Percentiles rank a stretch among this genome's conserved stretches.
Conservation (phyloP, 495 filamentous ascomycete genomes). For the Penicillium mononematosum region DNA sequence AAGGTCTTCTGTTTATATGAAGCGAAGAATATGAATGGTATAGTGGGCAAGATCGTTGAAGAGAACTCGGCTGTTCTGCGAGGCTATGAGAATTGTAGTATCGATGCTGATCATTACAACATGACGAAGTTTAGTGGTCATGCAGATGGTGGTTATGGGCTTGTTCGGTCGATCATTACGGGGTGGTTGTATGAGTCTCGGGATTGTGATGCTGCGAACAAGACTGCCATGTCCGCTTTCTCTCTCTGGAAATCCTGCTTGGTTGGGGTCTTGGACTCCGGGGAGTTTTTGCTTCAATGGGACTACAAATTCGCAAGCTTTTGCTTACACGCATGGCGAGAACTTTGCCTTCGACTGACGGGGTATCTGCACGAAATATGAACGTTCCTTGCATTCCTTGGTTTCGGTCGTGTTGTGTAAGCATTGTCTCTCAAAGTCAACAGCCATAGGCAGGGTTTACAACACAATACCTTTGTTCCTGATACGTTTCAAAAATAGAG, state of each 20-base stretch:
- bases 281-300: background rate
- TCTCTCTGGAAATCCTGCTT: background rate
- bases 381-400: background rate
- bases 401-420: background rate
- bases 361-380: background rate
- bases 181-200: background rate
- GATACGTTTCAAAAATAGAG: background rate
- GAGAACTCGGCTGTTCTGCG: conserved; percentile 6
- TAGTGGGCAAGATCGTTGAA: conserved; percentile 9
- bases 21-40: background rate
- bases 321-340: background rate
- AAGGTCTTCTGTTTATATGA: conserved; percentile 10
- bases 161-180: background rate
- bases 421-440: background rate
- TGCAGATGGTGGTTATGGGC: background rate
- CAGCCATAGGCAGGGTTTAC: background rate
- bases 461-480: background rate
- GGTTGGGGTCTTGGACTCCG: background rate
- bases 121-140: conserved; percentile 1
- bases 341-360: background rate
- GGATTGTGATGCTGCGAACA: background rate
- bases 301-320: background rate
- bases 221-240: background rate
- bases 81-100: background rate
- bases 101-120: background rate